Conservation (phyloP, 352 stramenopile genomes). For the Paralagenidium karlingii region DNA sequence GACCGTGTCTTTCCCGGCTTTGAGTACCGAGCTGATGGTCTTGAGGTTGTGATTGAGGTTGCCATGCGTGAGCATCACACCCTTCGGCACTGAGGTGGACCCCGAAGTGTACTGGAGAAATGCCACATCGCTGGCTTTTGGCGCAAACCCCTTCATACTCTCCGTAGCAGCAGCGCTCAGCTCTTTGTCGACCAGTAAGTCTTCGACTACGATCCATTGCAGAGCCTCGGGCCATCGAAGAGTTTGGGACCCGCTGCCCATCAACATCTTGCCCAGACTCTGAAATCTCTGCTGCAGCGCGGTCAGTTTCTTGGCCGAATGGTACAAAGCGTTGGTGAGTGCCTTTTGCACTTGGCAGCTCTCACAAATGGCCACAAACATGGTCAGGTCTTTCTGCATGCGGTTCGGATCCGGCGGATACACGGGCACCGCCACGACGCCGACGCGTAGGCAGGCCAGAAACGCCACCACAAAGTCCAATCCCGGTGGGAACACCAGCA, state of each 20-base stretch:
- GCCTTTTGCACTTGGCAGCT: slow-evolving; percentile 86
- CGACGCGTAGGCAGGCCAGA: slow-evolving; percentile 89
- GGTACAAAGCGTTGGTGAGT: slow-evolving; percentile 91
- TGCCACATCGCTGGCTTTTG: slow-evolving; percentile 55
- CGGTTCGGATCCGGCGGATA: slow-evolving; percentile 87
- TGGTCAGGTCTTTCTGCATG: slow-evolving; percentile 91
- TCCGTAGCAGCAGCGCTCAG: no score
- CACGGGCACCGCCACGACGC: slow-evolving; percentile 89
- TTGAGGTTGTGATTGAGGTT: slow-evolving; percentile 96
- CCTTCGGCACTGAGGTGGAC: slow-evolving; percentile 96
- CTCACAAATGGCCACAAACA: slow-evolving; percentile 91
- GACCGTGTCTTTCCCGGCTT: slow-evolving; percentile 83
- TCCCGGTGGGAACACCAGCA: slow-evolving; percentile 96
- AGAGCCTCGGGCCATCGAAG: slow-evolving; percentile 81
- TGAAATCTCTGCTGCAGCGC: slow-evolving; percentile 74
- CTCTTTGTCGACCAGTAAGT: slow-evolving; percentile 32
- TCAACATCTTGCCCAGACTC: no score
- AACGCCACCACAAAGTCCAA: slow-evolving; percentile 98
- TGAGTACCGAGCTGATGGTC: slow-evolving; percentile 90
- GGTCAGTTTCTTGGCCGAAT: slow-evolving; percentile 89
- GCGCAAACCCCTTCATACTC: no score
- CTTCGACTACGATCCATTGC: slow-evolving; percentile 79
- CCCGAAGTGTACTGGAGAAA: slow-evolving; percentile 99
- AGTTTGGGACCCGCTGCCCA: slow-evolving; percentile 40
- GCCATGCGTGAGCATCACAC: slow-evolving; percentile 94